Evolutionary conservation across 768 basidiomycete genomes (phyloP), one percentile per base, ranked within the genome.

Genomic region (Lactarius hengduanensis): DNA sequence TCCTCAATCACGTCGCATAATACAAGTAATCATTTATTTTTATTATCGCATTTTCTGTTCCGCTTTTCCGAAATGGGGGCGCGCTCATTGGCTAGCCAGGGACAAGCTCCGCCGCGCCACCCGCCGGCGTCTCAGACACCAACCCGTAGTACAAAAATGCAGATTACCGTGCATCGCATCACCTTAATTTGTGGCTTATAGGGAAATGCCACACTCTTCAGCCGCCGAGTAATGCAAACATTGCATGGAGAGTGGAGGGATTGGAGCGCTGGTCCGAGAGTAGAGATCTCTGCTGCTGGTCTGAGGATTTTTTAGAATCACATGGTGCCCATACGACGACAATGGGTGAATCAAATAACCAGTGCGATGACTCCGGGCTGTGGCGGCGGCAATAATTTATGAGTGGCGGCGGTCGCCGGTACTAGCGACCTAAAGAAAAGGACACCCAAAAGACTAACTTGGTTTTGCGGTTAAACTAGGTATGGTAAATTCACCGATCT

Each of bases 291-390:
- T 22, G n/a, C 32, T n/a, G n/a, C 4, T 4, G 4, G 45, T 11
- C 9, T 47, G 45, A n/a, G 45, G 45, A 47, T 50, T n/a, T n/a
- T 40, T 22, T 26, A 22, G 26, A 53, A 53, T 53, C 50, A 53
- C 50, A 53, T 53, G 50, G 26, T 26, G 5, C 22, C n/a, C 45
- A 45, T n/a, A 45, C 3, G 45, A 45, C n/a, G n/a, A 9, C n/a
- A n/a, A n/a, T 50, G 11, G 47, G 10, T 38, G 36, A 50, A 47
- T 11, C 15, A 47, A 22, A 47, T 11, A 22, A 47, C 13, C 13
- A 53, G 50, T 53, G 50, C 50, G 50, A 26, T 53, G 26, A 26
- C 50, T 53, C 50, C 50, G 50, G 50, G 50, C 50, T 26, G 50
- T 53, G 50, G 50, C 50, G 50, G 50, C 22, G 50, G 50, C 22